Base-by-base conservation (phyloP, 2,329 filamentous ascomycete species). In the Alternaria triticina region DNA sequence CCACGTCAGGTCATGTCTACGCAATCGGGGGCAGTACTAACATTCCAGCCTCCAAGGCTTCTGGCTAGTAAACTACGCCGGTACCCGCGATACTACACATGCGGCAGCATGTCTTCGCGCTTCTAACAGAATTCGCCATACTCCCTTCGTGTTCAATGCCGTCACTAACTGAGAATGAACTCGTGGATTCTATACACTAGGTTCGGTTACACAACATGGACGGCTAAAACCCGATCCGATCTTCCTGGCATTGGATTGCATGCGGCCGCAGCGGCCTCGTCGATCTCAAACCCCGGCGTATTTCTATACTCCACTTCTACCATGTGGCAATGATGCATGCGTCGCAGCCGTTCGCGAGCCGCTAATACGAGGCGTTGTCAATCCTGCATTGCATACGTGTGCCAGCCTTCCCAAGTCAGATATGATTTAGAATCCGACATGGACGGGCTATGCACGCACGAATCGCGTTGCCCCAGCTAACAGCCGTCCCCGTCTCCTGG, bases 311-410 rank as follows among this genome's bases (percentile, higher is more conserved):
- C 59, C 57, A 58, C 61, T 54, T 28, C 17, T 50, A 23, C 61
- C 64, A 64, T 66, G 61, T 63, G 60, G 63, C 60, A 51, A 57
- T 43, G 50, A 36, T 30, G 52, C 52, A 59, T 33, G 25, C 51
- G 51, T 62, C 28, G 50, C 22, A 30, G 45, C 27, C 28, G 27
- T 62, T 55, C 33, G 44, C 15, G 33, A 49, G 40, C 36, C 33
- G 49, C 56, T 40, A 59, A 45, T 13, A 33, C 57, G 25, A 43
- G 30, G 47, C 49, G 23, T 15, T 49, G 33, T 55, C 28, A 33
- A 17, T 51, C 12, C 49, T 23, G 36, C 36, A 40, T 17, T 54
- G 17, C 44, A 52, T 45, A 13, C 40, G 45, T 55, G 44, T 36
- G 22, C 20, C 50, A 36, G 25, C 25, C 27, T 55, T 17, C 28